phyloP scores from a whole-genome alignment of 805 yeast species.

The Candida awuae region DNA sequence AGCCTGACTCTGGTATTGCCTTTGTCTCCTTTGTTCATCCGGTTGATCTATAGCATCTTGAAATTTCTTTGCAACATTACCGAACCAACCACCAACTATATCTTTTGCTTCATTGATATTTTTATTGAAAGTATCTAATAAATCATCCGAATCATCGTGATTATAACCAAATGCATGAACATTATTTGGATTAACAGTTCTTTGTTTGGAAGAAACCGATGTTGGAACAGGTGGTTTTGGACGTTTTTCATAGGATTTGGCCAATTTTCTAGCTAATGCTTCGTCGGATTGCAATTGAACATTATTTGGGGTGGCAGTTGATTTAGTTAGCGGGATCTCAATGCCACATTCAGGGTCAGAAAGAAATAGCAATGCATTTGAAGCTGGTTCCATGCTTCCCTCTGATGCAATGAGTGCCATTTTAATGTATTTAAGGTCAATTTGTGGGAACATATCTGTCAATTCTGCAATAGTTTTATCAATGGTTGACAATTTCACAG shows the following conservation, averaged over 20 bases:
- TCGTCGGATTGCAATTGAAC: conserved; percentile 48
- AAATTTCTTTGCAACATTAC: conserved; percentile 50
- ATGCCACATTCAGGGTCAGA: conserved; percentile 64
- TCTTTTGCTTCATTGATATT: conserved; percentile 76
- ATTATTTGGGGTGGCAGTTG: conserved; percentile 29
- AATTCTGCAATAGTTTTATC: conserved; percentile 31
- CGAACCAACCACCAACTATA: conserved; percentile 73
- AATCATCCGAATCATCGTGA: conserved; percentile 35
- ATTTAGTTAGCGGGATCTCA: conserved; percentile 35
- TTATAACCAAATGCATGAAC: conserved; percentile 12
- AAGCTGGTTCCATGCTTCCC: conserved; percentile 77
- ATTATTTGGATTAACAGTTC: conserved; percentile 2
- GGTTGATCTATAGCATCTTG: conserved; percentile 16
- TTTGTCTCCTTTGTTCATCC: conserved; percentile 3
- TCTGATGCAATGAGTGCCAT: conserved; percentile 81
- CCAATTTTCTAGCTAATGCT: conserved; percentile 70
- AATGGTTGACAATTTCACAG: background rate
- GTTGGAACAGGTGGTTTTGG: conserved; percentile 2
- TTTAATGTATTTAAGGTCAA: conserved; percentile 61
- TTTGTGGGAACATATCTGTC: conserved; percentile 77
- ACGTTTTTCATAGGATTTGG: conserved; percentile 45
- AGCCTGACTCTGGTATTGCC: conserved; percentile 13
- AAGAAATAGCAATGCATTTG: conserved; percentile 73
- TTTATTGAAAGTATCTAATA: conserved; percentile 55
- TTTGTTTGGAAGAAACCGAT: background rate